A percentile compares a stretch with the other conserved stretches of the same genome.
phyloP scores from a whole-genome alignment of 768 basidiomycete species.

The Infundibulicybe gibba region DNA sequence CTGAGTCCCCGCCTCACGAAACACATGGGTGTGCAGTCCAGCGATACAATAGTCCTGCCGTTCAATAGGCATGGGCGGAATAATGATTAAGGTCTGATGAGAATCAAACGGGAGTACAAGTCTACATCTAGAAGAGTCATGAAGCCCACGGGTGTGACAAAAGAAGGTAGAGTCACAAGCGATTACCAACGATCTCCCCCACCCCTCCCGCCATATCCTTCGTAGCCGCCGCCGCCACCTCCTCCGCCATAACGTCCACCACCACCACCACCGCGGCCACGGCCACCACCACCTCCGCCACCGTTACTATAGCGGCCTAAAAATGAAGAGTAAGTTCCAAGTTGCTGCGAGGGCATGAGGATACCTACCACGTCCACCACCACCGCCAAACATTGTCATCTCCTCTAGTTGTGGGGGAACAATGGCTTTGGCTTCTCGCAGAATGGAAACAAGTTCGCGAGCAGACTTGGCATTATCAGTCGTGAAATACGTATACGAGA shows the following conservation, averaged over 20 bases:
- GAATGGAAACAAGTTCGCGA: slow-evolving; percentile 83
- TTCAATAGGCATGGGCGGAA: neutral
- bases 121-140: slow-evolving; percentile 16
- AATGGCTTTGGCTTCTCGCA: slow-evolving; percentile 81
- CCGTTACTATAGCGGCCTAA: slow-evolving; percentile 58
- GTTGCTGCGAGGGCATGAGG: neutral
- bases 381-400: slow-evolving; percentile 86
- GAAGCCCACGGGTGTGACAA: slow-evolving; percentile 1
- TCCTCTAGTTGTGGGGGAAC: slow-evolving; percentile 90
- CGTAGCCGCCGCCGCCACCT: slow-evolving; percentile 39
- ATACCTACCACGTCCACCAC: slow-evolving; percentile 65
- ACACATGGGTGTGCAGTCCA: slow-evolving; percentile 33
- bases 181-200: slow-evolving; percentile 27
- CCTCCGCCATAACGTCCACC: slow-evolving; percentile 41
- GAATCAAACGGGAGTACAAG: slow-evolving; percentile 11
- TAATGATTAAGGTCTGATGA: slow-evolving; percentile 10
- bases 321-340: slow-evolving; percentile 6
- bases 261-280: slow-evolving; percentile 36
- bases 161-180: neutral
- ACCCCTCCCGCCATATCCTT: slow-evolving; percentile 41
- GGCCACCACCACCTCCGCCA: slow-evolving; percentile 41
- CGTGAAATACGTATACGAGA: slow-evolving; percentile 94
- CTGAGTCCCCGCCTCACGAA: slow-evolving; percentile 13
- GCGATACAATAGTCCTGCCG: slow-evolving; percentile 26
- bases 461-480: slow-evolving; percentile 95